phyloP scores from a whole-genome alignment of 1,284 basidiomycete species.

The Tilletia caries region DNA sequence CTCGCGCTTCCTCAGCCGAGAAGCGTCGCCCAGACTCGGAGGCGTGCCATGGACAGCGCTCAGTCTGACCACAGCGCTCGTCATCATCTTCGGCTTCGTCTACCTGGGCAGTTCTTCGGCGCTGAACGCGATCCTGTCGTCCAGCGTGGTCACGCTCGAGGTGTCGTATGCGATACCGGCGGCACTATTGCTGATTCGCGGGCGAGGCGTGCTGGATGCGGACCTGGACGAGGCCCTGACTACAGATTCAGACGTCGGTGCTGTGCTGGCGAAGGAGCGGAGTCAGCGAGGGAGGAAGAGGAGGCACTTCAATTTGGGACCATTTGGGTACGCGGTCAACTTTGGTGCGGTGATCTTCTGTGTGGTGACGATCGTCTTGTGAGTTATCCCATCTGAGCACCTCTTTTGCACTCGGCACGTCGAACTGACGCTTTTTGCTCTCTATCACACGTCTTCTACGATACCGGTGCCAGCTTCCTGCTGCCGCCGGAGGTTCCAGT shows the following conservation, averaged over 20 bases:
- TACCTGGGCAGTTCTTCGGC: conserved; percentile 62
- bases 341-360: conserved; percentile 55
- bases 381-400: not conserved
- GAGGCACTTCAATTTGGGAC: conserved; percentile 26
- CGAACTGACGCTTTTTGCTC: no score
- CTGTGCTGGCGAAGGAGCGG: not conserved
- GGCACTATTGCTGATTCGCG: conserved; percentile 55
- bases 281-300: not conserved
- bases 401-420: no score
- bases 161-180: conserved; percentile 56
- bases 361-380: conserved; percentile 56
- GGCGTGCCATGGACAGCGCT: conserved; percentile 56
- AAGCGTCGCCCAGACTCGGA: conserved; percentile 53
- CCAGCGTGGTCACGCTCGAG: conserved; percentile 57
- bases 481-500: conserved; percentile 58
- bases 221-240: conserved; percentile 16
- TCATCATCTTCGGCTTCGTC: conserved; percentile 41
- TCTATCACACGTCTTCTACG: no score
- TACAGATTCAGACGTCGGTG: conserved; percentile 40
- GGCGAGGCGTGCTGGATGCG: conserved; percentile 52
- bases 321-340: conserved; percentile 52
- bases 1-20: conserved; percentile 59
- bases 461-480: conserved; percentile 55
- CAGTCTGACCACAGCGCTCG: conserved; percentile 61
- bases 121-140: conserved; percentile 57